phyloP scores from a whole-genome alignment of 306 rosid genomes.

The Vicia villosa region DNA sequence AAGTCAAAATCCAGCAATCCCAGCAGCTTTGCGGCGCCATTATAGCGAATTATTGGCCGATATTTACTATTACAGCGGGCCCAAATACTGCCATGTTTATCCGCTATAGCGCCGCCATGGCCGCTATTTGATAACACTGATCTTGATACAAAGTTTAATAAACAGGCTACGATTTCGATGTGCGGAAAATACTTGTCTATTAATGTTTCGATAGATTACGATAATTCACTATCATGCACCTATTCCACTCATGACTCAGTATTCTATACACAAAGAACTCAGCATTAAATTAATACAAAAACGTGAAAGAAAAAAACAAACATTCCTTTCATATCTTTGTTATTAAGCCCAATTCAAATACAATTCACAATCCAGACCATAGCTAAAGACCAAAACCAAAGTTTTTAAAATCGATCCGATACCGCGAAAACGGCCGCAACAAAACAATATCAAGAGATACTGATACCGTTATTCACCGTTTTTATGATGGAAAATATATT shows the following conservation, averaged over 20 bases:
- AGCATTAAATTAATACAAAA: constrained; percentile 1
- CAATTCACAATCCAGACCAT: constrained; percentile 17
- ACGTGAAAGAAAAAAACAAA: background rate
- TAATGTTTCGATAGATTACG: background rate
- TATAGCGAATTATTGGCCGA: no score
- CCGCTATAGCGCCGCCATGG: no score
- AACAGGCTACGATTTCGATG: background rate
- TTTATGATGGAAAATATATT: no score
- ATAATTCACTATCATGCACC: background rate
- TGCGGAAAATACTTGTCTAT: background rate
- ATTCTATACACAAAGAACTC: constrained; percentile 23
- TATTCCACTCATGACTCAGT: constrained; percentile 1
- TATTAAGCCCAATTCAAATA: constrained; percentile 24
- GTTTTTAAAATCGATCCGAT: no score
- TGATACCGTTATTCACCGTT: no score
- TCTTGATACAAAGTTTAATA: background rate
- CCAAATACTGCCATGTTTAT: no score
- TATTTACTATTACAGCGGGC: no score
- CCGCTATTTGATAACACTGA: no score
- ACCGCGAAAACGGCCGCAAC: no score
- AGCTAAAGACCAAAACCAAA: background rate
- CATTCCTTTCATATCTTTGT: background rate
- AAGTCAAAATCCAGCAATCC: no score
- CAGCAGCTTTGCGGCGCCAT: no score
- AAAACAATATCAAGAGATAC: no score